These are phyloP conservation scores for Acephala macrosclerotiorum DNA, from an alignment of 2,329 filamentous ascomycete genomes.

Conservation along the genomic window DNA sequence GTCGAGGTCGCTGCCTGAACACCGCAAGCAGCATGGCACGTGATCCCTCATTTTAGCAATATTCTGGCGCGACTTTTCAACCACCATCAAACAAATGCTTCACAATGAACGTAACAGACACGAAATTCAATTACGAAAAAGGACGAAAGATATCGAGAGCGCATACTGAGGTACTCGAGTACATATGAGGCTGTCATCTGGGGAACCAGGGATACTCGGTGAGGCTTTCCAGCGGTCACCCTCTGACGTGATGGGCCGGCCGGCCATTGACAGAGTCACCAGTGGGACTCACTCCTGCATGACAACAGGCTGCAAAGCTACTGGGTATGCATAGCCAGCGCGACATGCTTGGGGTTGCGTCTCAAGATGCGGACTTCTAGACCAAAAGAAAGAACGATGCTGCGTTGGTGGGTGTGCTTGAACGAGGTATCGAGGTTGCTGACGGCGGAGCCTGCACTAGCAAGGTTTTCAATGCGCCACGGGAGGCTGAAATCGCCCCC, in stretches of 20 bases:
- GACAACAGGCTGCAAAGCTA: conserved; percentile 5
- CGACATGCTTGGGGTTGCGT: background rate
- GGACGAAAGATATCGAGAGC: background rate
- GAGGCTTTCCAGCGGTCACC: background rate
- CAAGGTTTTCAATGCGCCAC: background rate
- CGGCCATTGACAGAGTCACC: conserved; percentile 1
- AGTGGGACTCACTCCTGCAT: background rate
- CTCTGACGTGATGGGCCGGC: background rate
- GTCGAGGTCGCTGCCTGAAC: conserved; percentile 5
- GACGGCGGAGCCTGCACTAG: conserved; percentile 7
- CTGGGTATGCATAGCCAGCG: conserved; percentile 2
- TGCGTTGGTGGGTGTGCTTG: background rate
- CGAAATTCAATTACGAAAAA: background rate
- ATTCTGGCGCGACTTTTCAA: background rate
- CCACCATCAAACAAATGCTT: background rate
- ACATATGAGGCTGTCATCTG: background rate
- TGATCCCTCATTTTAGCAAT: conserved; percentile 1
- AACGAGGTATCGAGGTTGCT: background rate
- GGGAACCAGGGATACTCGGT: conserved; percentile 5
- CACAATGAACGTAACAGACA: background rate
- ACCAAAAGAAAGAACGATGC: background rate
- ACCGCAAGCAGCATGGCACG: background rate
- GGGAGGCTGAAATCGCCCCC: conserved; percentile 5
- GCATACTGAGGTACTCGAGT: background rate
- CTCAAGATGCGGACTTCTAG: background rate